Base-by-base conservation (phyloP, 306 rosid genomes). In the Prunus mira region DNA sequence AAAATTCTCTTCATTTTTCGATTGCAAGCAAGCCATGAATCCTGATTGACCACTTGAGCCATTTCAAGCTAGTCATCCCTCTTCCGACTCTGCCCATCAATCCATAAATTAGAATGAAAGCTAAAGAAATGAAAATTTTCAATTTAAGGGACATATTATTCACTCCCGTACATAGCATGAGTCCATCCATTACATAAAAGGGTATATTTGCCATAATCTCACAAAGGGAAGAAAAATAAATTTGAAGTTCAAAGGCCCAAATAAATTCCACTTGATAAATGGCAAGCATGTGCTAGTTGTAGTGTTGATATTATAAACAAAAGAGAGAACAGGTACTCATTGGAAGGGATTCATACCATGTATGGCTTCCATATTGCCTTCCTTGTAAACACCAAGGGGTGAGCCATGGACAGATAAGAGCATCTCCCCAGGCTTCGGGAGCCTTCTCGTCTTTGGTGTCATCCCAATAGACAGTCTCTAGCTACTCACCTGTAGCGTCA, bases 321-420 rank as follows among this genome's bases (percentile, higher is more conserved):
- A 5, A 38, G 25, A 55, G 9, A 6, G 12, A 1, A 28, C 45
- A 51, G 22, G 3, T 12, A 64, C 38, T 46, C 10, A 47, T 6
- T 19, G 58, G 51, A 72, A 61, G 54, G 51, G 7, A 51, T 71
- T 66, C 80, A 14, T 88, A 94, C 98, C 96, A 28, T 83, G 56
- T 78, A 94, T 90, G 67, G 98, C 90, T 87, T 90, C 96, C 98
- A 94, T 90, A 88, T 90, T 88, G 66, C 90, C 87, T 71, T 92
- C 98, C 86, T 82, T 90, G 87, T 41, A 94, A 82, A 92, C 90
- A 49, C 97, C 97, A 61, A 90, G 91, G 51, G 96, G 98, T 43
- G 98, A 92, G 74, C 97, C 97, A 79, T 85, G 96, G 60, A 95
- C 91, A 54, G 96, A 95, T 71, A 95, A 84, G 81, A 95, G 96